Evolutionary conservation across 2,329 filamentous ascomycete genomes (phyloP).

Genomic region (Pleurostoma richardsiae): DNA sequence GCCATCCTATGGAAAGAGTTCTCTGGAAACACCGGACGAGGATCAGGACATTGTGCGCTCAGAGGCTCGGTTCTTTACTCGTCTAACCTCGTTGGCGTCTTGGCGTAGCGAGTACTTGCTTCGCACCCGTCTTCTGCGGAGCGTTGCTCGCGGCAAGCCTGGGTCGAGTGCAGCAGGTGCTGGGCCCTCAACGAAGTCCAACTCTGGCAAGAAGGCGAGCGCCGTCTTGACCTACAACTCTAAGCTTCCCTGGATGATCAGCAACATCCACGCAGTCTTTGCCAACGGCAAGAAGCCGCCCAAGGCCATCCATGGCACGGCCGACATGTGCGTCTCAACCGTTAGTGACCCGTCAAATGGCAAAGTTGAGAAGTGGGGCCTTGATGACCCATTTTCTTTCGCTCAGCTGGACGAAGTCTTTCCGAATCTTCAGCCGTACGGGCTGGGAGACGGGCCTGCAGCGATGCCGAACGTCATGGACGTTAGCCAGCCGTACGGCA

Average conservation of each 20-base stretch:
- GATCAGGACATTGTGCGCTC: constrained; percentile 55
- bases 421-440: constrained; percentile 69
- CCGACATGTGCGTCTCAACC: constrained; percentile 73
- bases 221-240: constrained; percentile 84
- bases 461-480: constrained; percentile 85
- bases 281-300: constrained; percentile 67
- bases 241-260: constrained; percentile 73
- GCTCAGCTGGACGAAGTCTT: constrained; percentile 74
- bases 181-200: constrained; percentile 45
- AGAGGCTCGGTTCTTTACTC: constrained; percentile 74
- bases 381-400: constrained; percentile 69
- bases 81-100: constrained; percentile 77
- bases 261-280: constrained; percentile 75
- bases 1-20: constrained; percentile 23
- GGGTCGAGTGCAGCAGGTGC: constrained; percentile 45
- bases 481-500: constrained; percentile 78
- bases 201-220: constrained; percentile 58
- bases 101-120: constrained; percentile 96
- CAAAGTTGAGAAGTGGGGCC: constrained; percentile 77
- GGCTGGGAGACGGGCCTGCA: constrained; percentile 72
- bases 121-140: constrained; percentile 77
- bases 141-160: constrained; percentile 77
- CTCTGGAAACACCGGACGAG: constrained; percentile 32
- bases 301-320: constrained; percentile 76
- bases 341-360: constrained; percentile 73